phyloP scores from a whole-genome alignment of 2,329 filamentous ascomycete species.

The Fusarium ramigenum region DNA sequence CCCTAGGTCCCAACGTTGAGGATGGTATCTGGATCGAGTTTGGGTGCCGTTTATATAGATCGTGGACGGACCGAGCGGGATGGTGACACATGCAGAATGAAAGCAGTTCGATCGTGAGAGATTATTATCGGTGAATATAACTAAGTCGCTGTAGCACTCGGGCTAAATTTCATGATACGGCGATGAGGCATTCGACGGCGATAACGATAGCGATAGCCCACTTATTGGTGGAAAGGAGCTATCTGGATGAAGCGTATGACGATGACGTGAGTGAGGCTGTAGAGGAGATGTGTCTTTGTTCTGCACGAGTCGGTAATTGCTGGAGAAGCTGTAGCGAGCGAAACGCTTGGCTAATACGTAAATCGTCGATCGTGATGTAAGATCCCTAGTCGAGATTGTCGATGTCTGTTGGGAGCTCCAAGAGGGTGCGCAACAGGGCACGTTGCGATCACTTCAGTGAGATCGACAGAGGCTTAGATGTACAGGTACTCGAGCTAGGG shows the following conservation, averaged over 20 bases:
- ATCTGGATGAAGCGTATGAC: slow-evolving; percentile 6
- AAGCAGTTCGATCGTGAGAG: slow-evolving; percentile 6
- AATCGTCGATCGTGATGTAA: slow-evolving; percentile 40
- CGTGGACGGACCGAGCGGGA: slow-evolving; percentile 24
- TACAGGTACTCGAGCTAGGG: slow-evolving; percentile 14
- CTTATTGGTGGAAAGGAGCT: slow-evolving; percentile 22
- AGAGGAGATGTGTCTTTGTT: slow-evolving; percentile 4
- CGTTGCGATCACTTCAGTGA: slow-evolving; percentile 29
- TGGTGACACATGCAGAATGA: slow-evolving; percentile 41
- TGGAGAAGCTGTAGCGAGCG: slow-evolving; percentile 12
- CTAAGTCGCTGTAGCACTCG: slow-evolving; percentile 24
- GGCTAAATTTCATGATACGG: slow-evolving; percentile 32
- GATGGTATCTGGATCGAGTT: slow-evolving; percentile 17
- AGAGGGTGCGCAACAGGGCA: slow-evolving; percentile 32
- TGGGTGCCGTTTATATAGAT: slow-evolving; percentile 13
- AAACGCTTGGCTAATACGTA: slow-evolving; percentile 32
- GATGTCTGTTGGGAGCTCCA: slow-evolving; percentile 38
- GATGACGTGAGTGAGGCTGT: slow-evolving; percentile 20
- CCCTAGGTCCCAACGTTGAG: slow-evolving; percentile 36
- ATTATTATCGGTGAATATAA: slow-evolving; percentile 8
- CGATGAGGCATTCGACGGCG: slow-evolving; percentile 37
- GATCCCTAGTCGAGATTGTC: slow-evolving; percentile 27
- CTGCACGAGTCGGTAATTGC: slow-evolving; percentile 10
- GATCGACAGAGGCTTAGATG: slow-evolving; percentile 19
- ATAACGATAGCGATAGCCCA: slow-evolving; percentile 34